Conservation (phyloP, 169 alveolate genomes). For the Eimeria acervulina region DNA sequence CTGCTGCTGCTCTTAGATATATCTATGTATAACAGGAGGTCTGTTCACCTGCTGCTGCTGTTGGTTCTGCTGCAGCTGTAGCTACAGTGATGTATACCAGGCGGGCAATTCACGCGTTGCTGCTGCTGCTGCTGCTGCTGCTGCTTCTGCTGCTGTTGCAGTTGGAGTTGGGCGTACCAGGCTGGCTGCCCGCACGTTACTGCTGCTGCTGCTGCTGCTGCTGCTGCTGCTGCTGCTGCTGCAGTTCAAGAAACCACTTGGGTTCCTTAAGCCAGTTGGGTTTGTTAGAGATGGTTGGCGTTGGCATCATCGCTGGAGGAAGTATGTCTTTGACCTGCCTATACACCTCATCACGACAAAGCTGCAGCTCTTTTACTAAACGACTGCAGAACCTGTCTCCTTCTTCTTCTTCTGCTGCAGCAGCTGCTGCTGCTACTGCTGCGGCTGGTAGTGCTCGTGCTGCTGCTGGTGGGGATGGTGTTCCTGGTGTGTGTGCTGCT, state of each 20-base stretch:
- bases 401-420: neutral
- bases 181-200: neutral
- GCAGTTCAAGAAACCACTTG: neutral
- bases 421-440: neutral
- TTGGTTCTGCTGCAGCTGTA: neutral
- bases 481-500: neutral
- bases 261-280: neutral
- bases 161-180: neutral
- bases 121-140: neutral
- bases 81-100: too few species aligned
- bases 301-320: neutral
- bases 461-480: neutral
- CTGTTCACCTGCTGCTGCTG: neutral
- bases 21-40: too few species aligned
- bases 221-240: constrained; percentile 52
- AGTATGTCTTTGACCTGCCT: neutral
- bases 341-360: neutral
- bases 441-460: neutral
- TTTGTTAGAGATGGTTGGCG: neutral
- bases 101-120: too few species aligned
- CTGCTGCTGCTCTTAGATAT: neutral
- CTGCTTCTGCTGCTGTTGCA: neutral
- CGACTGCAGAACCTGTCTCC: neutral
- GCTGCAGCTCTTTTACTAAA: neutral
- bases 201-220: constrained; percentile 21